A percentile compares a stretch with the other conserved stretches of the same genome.
These are phyloP conservation scores for Fusarium ramigenum DNA, from an alignment of 2,329 filamentous ascomycete genomes.

Conservation along the genomic window DNA sequence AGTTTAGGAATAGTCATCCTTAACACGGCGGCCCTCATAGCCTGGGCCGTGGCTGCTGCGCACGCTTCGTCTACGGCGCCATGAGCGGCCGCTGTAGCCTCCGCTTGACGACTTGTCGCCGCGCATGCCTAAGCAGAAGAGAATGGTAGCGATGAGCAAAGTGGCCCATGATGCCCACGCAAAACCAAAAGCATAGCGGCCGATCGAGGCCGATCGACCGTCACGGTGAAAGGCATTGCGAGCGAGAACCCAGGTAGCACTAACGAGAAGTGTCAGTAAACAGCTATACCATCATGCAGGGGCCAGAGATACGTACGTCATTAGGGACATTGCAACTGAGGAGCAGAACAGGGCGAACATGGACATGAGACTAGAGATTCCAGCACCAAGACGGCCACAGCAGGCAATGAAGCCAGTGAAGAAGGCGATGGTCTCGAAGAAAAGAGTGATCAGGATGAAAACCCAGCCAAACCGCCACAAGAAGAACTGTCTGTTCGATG, in stretches of 20 bases:
- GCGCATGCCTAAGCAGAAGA: slow-evolving; percentile 73
- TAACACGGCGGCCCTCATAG: slow-evolving; percentile 65
- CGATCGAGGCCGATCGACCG: slow-evolving; percentile 68
- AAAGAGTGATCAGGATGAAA: slow-evolving; percentile 84
- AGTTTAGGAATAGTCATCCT: slow-evolving; percentile 72
- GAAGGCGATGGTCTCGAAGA: slow-evolving; percentile 77
- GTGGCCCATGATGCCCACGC: slow-evolving; percentile 77
- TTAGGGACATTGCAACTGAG: slow-evolving; percentile 72
- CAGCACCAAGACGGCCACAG: slow-evolving; percentile 75
- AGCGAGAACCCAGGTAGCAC: slow-evolving; percentile 72
- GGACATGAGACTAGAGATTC: slow-evolving; percentile 68
- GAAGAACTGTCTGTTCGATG: slow-evolving; percentile 74
- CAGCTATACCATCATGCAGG: background rate
- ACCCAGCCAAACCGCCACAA: slow-evolving; percentile 93
- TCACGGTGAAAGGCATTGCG: slow-evolving; percentile 70
- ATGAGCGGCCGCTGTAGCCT: slow-evolving; percentile 46
- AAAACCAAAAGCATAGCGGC: slow-evolving; percentile 77
- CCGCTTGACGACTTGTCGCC: slow-evolving; percentile 52
- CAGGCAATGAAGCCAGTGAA: slow-evolving; percentile 75
- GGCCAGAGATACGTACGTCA: slow-evolving; percentile 69
- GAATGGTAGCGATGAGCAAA: slow-evolving; percentile 71
- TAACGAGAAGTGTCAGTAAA: slow-evolving; percentile 36
- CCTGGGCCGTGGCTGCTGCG: slow-evolving; percentile 48
- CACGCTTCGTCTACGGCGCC: slow-evolving; percentile 47
- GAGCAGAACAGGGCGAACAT: slow-evolving; percentile 74